Evolutionary conservation across 179 eudicot genomes (phyloP).

Genomic region (Beta lomatogona): DNA sequence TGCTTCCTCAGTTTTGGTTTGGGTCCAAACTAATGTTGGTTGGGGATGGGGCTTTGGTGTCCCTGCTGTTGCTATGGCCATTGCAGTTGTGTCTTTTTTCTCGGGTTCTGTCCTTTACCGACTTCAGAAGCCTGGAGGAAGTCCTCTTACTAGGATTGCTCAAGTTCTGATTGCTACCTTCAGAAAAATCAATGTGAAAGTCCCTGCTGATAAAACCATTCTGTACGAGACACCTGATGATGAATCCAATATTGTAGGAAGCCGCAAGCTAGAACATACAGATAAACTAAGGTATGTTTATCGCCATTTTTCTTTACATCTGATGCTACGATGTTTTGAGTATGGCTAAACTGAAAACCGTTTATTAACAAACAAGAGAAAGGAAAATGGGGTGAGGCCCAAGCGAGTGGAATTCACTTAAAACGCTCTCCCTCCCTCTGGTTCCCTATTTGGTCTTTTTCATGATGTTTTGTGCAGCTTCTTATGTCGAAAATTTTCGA

Average conservation of each 20-base stretch:
- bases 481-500: conserved; percentile 1
- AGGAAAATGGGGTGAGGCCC: no score
- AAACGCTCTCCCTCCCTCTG: no score
- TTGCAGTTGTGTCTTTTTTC: conserved; percentile 62
- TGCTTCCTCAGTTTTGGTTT: conserved; percentile 60
- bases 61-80: conserved; percentile 70
- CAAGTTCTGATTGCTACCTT: conserved; percentile 57
- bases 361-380: no score
- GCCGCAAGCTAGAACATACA: conserved; percentile 68
- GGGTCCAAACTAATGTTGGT: conserved; percentile 62
- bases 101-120: conserved; percentile 54
- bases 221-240: conserved; percentile 52
- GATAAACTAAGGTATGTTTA: conserved; percentile 45
- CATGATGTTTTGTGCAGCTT: neutral
- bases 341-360: no score
- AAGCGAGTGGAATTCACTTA: no score
- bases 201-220: conserved; percentile 41
- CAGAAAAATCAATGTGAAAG: conserved; percentile 43
- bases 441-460: no score
- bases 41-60: conserved; percentile 81
- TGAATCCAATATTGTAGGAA: conserved; percentile 50
- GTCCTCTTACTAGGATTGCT: conserved; percentile 56
- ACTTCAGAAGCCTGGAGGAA: conserved; percentile 63
- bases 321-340: no score
- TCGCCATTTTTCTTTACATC: no score